Evolutionary conservation across 1,284 basidiomycete species (phyloP).

Genomic region (Boletellus deceptivus): DNA sequence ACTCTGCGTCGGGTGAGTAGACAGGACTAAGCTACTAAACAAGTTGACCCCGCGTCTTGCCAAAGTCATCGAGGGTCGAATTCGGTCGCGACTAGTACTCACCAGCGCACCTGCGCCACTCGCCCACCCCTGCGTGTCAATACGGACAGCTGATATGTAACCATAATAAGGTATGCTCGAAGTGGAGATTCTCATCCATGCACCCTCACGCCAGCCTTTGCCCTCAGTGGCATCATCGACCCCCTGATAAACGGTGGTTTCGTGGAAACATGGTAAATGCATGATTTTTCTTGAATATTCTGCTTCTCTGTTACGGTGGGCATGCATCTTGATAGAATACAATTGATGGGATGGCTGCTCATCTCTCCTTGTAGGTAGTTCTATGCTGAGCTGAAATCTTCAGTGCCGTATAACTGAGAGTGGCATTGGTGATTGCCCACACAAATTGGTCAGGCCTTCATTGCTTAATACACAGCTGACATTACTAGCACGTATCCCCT

Average conservation of each 20-base stretch:
- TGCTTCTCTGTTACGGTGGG: slow-evolving; percentile 25
- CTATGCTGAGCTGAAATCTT: slow-evolving; percentile 66
- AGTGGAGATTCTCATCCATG: not conserved
- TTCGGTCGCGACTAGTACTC: not conserved
- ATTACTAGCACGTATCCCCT: slow-evolving; percentile 16
- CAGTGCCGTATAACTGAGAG: slow-evolving; percentile 55
- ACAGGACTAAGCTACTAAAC: not conserved
- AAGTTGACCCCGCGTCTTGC: not conserved
- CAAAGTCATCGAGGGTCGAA: not conserved
- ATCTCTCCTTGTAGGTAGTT: slow-evolving; percentile 45
- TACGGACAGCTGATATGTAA: too few species aligned
- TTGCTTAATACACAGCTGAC: slow-evolving; percentile 13
- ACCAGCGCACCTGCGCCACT: not conserved
- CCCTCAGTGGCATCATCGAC: too few species aligned
- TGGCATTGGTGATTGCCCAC: slow-evolving; percentile 35
- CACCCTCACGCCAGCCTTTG: too few species aligned
- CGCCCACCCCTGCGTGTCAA: too few species aligned
- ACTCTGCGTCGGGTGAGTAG: not conserved
- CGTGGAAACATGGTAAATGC: too few species aligned
- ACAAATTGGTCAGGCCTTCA: not conserved
- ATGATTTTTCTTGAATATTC: slow-evolving; percentile 25
- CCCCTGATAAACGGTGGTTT: slow-evolving; percentile 28
- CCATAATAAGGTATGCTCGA: too few species aligned
- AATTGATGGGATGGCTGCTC: slow-evolving; percentile 35
- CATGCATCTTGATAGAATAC: slow-evolving; percentile 10